Base-by-base conservation (phyloP, 805 yeast genomes). In the Wickerhamomyces tratensis region DNA sequence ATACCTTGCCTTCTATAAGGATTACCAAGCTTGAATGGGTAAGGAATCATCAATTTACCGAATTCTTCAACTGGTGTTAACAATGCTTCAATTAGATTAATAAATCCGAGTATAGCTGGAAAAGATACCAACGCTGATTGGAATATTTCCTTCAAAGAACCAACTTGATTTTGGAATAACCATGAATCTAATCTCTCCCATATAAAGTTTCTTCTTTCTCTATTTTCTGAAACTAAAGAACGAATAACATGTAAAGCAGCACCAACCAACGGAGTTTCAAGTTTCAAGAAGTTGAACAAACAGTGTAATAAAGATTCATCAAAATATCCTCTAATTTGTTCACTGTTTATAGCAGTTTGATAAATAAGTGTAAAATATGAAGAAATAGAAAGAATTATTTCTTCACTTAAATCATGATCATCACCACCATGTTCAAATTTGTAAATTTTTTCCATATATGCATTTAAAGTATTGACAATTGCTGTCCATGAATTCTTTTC, bases 101-200 rank as follows among this genome's bases (percentile, higher is more conserved):
- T 62, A 46, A 89, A 84, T 1, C 89, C 94, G 2, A 67, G 47
- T 0, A 76, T 74, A 50, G 72, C 86, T 41, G 71, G 65, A 56
- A 73, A 68, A 10, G 76, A 68, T 5, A 73, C 65, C 29, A 88
- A 65, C 29, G 72, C 52, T 2, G 64, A 53, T 14, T 60, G 59
- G 43, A 77, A 72, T 2, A 71, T 63, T 34, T 72, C 72, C 37
- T 64, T 67, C 37, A 71, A 62, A 1, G 71, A 58, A 6, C 58
- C 57, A 10, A 52, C 14, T 6, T 46, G 35, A 2, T 48, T 46
- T 25, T 53, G 53, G 49, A 80, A 82, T 7, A 86, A 62, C 84
- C 94, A 82, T 4, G 68, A 58, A 51, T 88, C 96, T 7, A 87
- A 46, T 7, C 72, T 61, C n/a, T 61, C 61, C 96, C 96, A 88